Conservation (phyloP, 306 rosid genomes). For the Urtica urens region DNA sequence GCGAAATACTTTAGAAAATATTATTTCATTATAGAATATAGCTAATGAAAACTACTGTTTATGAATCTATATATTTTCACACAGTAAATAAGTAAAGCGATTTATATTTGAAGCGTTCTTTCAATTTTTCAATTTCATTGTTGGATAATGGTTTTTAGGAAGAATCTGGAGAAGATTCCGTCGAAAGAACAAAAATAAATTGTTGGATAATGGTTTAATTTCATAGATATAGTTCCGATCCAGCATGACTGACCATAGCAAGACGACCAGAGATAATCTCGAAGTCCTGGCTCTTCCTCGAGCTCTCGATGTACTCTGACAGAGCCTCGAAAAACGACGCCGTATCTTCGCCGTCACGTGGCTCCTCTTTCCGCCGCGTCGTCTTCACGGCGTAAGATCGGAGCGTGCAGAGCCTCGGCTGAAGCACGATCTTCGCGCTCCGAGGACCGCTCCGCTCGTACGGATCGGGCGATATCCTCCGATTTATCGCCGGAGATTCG, state of each 20-base stretch:
- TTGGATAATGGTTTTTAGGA: background rate
- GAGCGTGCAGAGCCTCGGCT: constrained; percentile 74
- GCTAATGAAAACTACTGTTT: no score
- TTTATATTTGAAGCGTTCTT: background rate
- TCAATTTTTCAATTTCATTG: background rate
- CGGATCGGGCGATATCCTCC: constrained; percentile 28
- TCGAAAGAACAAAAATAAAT: background rate
- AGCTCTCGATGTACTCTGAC: constrained; percentile 70
- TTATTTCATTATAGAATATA: no score
- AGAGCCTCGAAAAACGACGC: constrained; percentile 61
- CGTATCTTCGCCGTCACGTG: constrained; percentile 31
- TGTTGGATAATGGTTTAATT: no score
- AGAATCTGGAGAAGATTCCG: background rate
- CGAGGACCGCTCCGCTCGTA: constrained; percentile 30
- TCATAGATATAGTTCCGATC: no score
- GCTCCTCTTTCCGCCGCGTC: constrained; percentile 20
- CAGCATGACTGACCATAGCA: constrained; percentile 73
- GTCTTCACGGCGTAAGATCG: constrained; percentile 60
- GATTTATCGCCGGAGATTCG: constrained; percentile 16
- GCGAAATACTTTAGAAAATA: no score
- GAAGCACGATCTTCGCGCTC: constrained; percentile 47
- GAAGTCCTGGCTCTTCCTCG: constrained; percentile 79
- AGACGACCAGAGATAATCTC: constrained; percentile 89
- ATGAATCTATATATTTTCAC: no score
- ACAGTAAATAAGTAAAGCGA: no score